These are phyloP conservation scores for Purshia tridentata DNA, from an alignment of 306 rosid genomes.

Conservation along the genomic window DNA sequence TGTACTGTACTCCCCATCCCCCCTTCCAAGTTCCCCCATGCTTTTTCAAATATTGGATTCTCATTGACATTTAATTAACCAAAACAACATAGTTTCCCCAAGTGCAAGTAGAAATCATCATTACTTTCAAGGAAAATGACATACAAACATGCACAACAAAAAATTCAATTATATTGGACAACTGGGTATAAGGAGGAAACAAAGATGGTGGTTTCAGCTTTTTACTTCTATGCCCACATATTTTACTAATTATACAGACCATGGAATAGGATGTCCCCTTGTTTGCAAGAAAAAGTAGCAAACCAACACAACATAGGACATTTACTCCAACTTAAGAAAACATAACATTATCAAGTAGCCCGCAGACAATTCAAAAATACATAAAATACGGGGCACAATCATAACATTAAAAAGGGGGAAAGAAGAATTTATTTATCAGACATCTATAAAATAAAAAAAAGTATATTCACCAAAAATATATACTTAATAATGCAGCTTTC, in stretches of 20 bases:
- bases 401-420: neutral
- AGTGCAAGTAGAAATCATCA: neutral
- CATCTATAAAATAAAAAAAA: neutral
- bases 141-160: neutral
- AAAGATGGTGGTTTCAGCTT: neutral
- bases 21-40: neutral
- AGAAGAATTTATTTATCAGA: neutral
- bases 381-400: neutral
- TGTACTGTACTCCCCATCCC: neutral
- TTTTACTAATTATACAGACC: neutral
- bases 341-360: neutral
- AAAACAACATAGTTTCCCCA: neutral
- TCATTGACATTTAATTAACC: neutral
- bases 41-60: neutral
- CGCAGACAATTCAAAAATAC: neutral
- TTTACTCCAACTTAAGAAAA: neutral
- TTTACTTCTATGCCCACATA: neutral
- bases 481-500: neutral
- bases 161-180: neutral
- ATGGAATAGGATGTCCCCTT: neutral
- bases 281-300: neutral
- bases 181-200: neutral
- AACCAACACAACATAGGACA: neutral
- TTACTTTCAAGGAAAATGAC: neutral
- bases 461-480: neutral